phyloP scores from a whole-genome alignment of 805 yeast genomes.

The Ogataea methylovora region DNA sequence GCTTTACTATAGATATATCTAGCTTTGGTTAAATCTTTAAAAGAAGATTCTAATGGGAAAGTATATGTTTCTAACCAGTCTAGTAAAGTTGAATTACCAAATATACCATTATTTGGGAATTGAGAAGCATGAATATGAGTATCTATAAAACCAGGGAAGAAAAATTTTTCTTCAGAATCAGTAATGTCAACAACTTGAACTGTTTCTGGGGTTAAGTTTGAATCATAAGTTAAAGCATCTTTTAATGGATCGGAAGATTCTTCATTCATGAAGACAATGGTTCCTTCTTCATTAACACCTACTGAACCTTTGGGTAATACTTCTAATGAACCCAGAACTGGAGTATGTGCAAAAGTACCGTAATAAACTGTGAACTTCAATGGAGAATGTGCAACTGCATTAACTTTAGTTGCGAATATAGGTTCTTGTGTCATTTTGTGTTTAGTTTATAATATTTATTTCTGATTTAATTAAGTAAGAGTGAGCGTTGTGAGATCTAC shows the following conservation, averaged over 20 bases:
- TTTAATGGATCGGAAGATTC: neutral
- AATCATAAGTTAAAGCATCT: conserved; percentile 3
- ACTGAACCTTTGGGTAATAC: conserved; percentile 44
- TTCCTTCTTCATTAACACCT: conserved; percentile 51
- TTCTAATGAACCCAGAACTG: conserved; percentile 45
- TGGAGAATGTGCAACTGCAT: neutral
- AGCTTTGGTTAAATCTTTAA: conserved; percentile 46
- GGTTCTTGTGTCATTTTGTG: conserved; percentile 1
- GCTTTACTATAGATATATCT: conserved; percentile 53
- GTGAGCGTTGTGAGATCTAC: too few relatives aligned
- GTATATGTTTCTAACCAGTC: conserved; percentile 86
- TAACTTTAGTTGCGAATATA: neutral
- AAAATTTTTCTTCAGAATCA: conserved; percentile 37
- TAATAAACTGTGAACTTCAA: conserved; percentile 34
- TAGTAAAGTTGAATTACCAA: conserved; percentile 69
- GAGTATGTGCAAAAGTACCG: conserved; percentile 67
- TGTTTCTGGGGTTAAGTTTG: conserved; percentile 17
- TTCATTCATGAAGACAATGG: conserved; percentile 28
- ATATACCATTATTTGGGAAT: conserved; percentile 68
- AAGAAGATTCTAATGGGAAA: conserved; percentile 71
- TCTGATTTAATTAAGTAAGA: too few relatives aligned
- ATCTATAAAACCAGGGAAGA: conserved; percentile 70
- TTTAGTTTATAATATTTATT: too few relatives aligned
- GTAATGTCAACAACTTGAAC: conserved; percentile 23
- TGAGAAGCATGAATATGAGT: conserved; percentile 77